phyloP scores from a whole-genome alignment of 1,284 basidiomycete genomes.

The Cryptococcus sp. region DNA sequence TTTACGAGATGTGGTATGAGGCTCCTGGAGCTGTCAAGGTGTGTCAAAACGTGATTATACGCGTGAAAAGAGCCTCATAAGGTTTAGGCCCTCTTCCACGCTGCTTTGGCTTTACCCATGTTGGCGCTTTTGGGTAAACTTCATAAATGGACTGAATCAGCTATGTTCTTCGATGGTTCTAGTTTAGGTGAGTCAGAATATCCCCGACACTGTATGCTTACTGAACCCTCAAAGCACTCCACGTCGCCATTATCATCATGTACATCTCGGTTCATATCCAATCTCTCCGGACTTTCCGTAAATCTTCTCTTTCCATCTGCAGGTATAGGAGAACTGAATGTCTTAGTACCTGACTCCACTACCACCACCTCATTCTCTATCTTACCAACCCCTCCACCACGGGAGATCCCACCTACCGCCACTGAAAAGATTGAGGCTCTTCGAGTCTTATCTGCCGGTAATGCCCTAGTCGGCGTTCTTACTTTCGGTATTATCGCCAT shows the following conservation, averaged over 20 bases:
- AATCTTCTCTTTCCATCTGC: background rate
- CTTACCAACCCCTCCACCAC: conserved; percentile 50
- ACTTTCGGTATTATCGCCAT: conserved; percentile 44
- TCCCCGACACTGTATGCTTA: background rate
- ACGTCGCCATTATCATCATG: conserved; percentile 67
- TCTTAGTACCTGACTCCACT: conserved; percentile 34
- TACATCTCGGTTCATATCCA: conserved; percentile 77
- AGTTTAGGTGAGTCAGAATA: conserved; percentile 58
- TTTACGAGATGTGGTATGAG: conserved; percentile 85
- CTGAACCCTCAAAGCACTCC: conserved; percentile 52
- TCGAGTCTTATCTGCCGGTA: conserved; percentile 72
- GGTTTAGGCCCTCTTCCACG: conserved; percentile 70
- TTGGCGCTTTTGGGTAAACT: conserved; percentile 70
- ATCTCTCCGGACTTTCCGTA: conserved; percentile 59
- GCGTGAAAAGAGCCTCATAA: background rate
- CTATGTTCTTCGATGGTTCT: conserved; percentile 85
- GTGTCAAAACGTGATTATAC: conserved; percentile 16
- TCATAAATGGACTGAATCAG: conserved; percentile 79
- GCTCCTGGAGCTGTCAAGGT: conserved; percentile 85
- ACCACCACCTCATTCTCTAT: conserved; percentile 39
- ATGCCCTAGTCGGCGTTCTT: conserved; percentile 72
- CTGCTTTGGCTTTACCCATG: conserved; percentile 69
- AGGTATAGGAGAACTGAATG: background rate
- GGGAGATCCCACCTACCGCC: conserved; percentile 56
- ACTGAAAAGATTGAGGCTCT: conserved; percentile 70